Evolutionary conservation across 176 grass and related monocot species (phyloP).

Genomic region (Phoenix roebelenii): DNA sequence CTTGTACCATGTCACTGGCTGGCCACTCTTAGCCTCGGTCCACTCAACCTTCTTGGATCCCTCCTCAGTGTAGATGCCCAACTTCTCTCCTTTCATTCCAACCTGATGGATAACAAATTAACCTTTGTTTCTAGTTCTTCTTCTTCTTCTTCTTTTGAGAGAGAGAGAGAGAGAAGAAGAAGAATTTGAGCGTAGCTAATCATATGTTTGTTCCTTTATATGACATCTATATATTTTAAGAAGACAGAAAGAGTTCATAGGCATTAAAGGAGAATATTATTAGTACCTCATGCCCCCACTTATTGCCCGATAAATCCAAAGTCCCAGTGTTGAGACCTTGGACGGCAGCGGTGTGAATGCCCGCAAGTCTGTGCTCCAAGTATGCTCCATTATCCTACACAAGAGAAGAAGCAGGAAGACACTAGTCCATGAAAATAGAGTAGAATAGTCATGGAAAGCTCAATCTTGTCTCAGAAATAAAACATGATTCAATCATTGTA

Average conservation of each 20-base stretch:
- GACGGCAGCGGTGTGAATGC: constrained; percentile 37
- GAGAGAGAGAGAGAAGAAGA: too few species aligned
- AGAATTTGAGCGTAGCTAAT: too few species aligned
- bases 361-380: constrained; percentile 36
- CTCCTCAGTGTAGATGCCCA: constrained; percentile 49
- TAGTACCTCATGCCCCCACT: constrained; percentile 76
- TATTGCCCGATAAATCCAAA: constrained; percentile 53
- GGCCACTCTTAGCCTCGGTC: constrained; percentile 18
- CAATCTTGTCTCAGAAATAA: too few species aligned
- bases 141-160: too few species aligned
- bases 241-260: background rate
- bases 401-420: background rate
- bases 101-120: constrained; percentile 21
- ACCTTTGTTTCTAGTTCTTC: too few species aligned
- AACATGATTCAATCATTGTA: too few species aligned
- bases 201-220: background rate
- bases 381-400: constrained; percentile 71
- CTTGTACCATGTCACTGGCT: constrained; percentile 64
- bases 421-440: background rate
- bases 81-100: constrained; percentile 51
- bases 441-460: too few species aligned
- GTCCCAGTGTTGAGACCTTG: constrained; percentile 94
- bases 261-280: constrained; percentile 13
- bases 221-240: constrained; percentile 2
- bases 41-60: constrained; percentile 31